Evolutionary conservation across 805 yeast genomes (phyloP).

Genomic region (Ogataea nitratoaversa): DNA sequence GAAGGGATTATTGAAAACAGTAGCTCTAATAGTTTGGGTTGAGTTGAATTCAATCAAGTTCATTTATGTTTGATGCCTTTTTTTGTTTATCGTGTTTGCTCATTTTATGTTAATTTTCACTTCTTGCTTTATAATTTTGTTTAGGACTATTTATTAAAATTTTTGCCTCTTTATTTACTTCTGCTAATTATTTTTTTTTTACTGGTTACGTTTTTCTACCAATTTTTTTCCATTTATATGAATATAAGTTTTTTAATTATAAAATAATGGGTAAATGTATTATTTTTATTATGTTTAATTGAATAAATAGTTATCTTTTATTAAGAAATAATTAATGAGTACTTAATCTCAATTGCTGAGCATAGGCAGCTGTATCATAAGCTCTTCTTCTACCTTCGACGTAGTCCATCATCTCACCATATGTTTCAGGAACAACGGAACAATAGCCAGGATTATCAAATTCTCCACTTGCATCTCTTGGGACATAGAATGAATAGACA

Average conservation of each 20-base stretch:
- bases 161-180: too few relatives aligned
- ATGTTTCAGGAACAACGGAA: constrained; percentile 81
- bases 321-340: not conserved
- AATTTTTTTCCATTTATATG: too few relatives aligned
- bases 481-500: constrained; percentile 84
- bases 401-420: constrained; percentile 88
- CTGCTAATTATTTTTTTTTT: too few relatives aligned
- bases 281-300: too few relatives aligned
- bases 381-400: constrained; percentile 91
- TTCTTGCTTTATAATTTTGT: not conserved
- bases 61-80: constrained; percentile 2
- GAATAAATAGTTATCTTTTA: too few relatives aligned
- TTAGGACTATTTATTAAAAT: not conserved
- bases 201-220: too few relatives aligned
- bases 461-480: constrained; percentile 44
- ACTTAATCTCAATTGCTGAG: constrained; percentile 36
- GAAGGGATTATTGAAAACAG: constrained; percentile 21
- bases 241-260: too few relatives aligned
- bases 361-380: constrained; percentile 70
- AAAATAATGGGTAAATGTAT: too few relatives aligned
- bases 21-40: constrained; percentile 9
- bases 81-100: not conserved
- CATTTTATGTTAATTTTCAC: not conserved
- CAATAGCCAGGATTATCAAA: constrained; percentile 53
- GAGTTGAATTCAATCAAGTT: constrained; percentile 1